These are phyloP conservation scores for Apiospora saccharicola DNA, from an alignment of 2,329 filamentous ascomycete genomes.

Conservation along the genomic window DNA sequence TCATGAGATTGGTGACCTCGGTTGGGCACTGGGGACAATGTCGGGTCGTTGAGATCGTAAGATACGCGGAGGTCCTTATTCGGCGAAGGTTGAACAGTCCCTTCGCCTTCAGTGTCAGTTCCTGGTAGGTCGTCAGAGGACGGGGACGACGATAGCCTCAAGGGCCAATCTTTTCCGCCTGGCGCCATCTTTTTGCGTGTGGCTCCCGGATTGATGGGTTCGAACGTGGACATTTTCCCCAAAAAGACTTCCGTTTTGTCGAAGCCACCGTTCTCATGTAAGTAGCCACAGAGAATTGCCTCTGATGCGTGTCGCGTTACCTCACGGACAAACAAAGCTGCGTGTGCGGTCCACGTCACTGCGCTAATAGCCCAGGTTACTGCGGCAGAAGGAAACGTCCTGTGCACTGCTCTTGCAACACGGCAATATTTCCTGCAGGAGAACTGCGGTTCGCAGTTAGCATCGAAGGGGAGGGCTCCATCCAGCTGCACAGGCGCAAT, in stretches of 20 bases:
- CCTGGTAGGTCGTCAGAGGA: not conserved
- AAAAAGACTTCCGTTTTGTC: not conserved
- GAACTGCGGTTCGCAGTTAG: slow-evolving; percentile 12
- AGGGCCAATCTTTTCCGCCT: not conserved
- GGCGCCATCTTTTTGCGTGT: slow-evolving; percentile 11
- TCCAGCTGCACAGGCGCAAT: slow-evolving; percentile 1
- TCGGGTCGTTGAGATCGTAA: not conserved
- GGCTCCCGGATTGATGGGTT: slow-evolving; percentile 11
- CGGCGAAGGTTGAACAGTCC: not conserved
- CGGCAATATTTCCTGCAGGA: slow-evolving; percentile 2
- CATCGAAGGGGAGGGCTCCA: not conserved
- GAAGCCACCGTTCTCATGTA: slow-evolving; percentile 7
- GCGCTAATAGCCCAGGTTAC: not conserved
- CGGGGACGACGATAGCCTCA: slow-evolving; percentile 3
- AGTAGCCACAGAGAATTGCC: slow-evolving; percentile 2
- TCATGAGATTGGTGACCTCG: not conserved
- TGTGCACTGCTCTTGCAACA: not conserved
- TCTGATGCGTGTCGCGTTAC: slow-evolving; percentile 15
- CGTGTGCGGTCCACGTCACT: not conserved
- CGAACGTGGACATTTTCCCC: slow-evolving; percentile 9
- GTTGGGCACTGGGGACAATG: not conserved
- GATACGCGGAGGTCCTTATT: not conserved
- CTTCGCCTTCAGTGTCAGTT: not conserved
- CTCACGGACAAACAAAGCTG: not conserved
- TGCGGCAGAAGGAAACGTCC: not conserved